phyloP scores from a whole-genome alignment of 2,329 filamentous ascomycete species.

The Pyrenophora tritici-repentis region DNA sequence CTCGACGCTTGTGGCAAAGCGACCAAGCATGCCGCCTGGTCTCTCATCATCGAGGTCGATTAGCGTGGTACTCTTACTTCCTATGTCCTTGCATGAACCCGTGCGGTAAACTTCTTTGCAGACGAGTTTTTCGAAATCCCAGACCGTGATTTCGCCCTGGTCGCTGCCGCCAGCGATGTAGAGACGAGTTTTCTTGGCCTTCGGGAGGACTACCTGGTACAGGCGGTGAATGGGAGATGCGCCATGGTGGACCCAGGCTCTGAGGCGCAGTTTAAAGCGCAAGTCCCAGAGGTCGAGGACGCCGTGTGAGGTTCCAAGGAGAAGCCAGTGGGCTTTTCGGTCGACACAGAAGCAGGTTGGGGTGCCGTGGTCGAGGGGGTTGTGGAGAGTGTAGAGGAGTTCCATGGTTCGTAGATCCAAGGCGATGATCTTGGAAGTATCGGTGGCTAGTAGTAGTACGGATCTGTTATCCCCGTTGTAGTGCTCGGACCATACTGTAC shows the following conservation, averaged over 20 bases:
- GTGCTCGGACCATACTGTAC: constrained; percentile 89
- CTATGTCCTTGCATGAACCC: constrained; percentile 47
- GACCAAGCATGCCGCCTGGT: constrained; percentile 80
- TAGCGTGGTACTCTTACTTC: constrained; percentile 64
- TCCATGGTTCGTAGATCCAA: constrained; percentile 88
- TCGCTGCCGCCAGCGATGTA: constrained; percentile 87
- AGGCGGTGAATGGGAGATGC: constrained; percentile 81
- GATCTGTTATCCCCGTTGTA: constrained; percentile 82
- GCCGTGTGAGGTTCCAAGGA: constrained; percentile 89
- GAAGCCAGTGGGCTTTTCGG: constrained; percentile 83
- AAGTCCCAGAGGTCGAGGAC: constrained; percentile 95
- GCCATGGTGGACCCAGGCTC: constrained; percentile 84
- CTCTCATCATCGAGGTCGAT: constrained; percentile 91
- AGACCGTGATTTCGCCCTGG: constrained; percentile 87
- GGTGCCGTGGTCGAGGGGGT: constrained; percentile 88
- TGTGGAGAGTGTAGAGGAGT: constrained; percentile 77
- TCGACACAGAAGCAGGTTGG: constrained; percentile 92
- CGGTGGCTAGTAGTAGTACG: constrained; percentile 85
- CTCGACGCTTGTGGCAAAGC: constrained; percentile 74
- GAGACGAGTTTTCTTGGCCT: constrained; percentile 74
- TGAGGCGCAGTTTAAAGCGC: constrained; percentile 86
- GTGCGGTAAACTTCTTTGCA: constrained; percentile 87
- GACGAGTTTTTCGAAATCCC: constrained; percentile 89
- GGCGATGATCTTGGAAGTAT: constrained; percentile 78
- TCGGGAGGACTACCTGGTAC: constrained; percentile 62